Evolutionary conservation across 1,284 basidiomycete species (phyloP).

Genomic region (Rhodotorula mucilaginosa): DNA sequence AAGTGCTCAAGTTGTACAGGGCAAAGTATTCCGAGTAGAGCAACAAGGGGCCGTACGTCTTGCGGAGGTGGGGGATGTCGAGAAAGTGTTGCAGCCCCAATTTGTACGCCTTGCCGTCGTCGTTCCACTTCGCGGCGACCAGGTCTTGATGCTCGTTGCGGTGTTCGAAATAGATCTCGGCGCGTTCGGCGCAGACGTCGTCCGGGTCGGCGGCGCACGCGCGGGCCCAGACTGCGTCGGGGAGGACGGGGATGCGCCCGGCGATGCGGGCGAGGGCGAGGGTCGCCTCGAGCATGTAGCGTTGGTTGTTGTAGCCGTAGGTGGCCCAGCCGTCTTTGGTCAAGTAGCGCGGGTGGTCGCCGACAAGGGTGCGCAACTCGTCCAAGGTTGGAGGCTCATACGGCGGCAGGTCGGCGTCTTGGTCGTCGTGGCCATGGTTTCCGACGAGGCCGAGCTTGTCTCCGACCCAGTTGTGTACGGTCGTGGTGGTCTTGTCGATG

Average conservation of each 20-base stretch:
- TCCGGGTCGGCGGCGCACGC: conserved; percentile 50
- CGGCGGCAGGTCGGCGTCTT: too few relatives aligned
- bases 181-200: conserved; percentile 45
- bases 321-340: conserved; percentile 17
- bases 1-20: conserved; percentile 10
- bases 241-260: conserved; percentile 51
- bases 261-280: conserved; percentile 51
- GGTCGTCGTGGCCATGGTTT: not conserved
- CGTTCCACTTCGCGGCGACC: conserved; percentile 16
- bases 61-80: conserved; percentile 54
- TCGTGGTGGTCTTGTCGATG: too few relatives aligned
- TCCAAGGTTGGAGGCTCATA: conserved; percentile 1
- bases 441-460: too few relatives aligned
- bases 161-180: conserved; percentile 7
- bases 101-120: conserved; percentile 23
- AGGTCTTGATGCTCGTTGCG: conserved; percentile 16
- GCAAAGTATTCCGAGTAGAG: conserved; percentile 22
- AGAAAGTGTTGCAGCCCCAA: conserved; percentile 49
- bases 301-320: conserved; percentile 13
- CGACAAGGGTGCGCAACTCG: not conserved
- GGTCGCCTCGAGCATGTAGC: conserved; percentile 52
- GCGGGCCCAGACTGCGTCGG: conserved; percentile 53
- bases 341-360: conserved; percentile 2
- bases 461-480: too few relatives aligned
- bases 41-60: conserved; percentile 36